phyloP scores from a whole-genome alignment of 2,329 filamentous ascomycete genomes.

The Chrysosphaeria jannelii region DNA sequence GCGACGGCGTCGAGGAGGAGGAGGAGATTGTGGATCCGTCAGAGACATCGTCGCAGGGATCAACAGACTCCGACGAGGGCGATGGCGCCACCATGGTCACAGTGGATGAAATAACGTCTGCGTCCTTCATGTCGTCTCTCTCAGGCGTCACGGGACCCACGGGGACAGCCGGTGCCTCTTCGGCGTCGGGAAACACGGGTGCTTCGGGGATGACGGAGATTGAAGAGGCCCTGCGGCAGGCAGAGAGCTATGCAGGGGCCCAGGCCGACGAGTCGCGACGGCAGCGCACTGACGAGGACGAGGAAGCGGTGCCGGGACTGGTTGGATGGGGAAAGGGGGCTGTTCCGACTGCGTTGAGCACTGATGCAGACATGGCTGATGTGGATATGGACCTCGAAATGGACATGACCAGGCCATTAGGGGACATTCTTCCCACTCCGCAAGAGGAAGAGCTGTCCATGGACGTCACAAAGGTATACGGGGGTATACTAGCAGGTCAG shows the following conservation, averaged over 20 bases:
- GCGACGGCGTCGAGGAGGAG: constrained; percentile 22
- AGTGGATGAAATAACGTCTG: constrained; percentile 43
- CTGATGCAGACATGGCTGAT: constrained; percentile 14
- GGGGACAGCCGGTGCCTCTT: too few relatives aligned
- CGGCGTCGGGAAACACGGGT: too few relatives aligned
- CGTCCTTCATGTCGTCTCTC: constrained; percentile 28
- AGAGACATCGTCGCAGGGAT: constrained; percentile 13
- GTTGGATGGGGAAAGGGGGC: constrained; percentile 37
- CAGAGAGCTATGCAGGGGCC: constrained; percentile 36
- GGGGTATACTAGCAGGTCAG: constrained; percentile 35
- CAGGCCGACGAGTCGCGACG: constrained; percentile 4
- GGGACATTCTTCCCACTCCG: constrained; percentile 11
- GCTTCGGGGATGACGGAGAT: too few relatives aligned
- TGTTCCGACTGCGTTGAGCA: constrained; percentile 3
- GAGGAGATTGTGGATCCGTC: constrained; percentile 12
- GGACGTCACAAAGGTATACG: constrained; percentile 69
- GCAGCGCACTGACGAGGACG: constrained; percentile 33
- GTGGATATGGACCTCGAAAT: constrained; percentile 15
- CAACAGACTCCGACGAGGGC: constrained; percentile 25
- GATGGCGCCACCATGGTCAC: constrained; percentile 60
- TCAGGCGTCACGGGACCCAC: too few relatives aligned
- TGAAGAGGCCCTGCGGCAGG: constrained; percentile 49
- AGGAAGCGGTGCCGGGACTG: constrained; percentile 48
- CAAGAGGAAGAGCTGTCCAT: constrained; percentile 39
- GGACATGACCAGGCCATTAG: constrained; percentile 17